Evolutionary conservation across 2,329 filamentous ascomycete species (phyloP), one percentile per base, ranked within the genome.

Genomic region (Clonostachys sp.): DNA sequence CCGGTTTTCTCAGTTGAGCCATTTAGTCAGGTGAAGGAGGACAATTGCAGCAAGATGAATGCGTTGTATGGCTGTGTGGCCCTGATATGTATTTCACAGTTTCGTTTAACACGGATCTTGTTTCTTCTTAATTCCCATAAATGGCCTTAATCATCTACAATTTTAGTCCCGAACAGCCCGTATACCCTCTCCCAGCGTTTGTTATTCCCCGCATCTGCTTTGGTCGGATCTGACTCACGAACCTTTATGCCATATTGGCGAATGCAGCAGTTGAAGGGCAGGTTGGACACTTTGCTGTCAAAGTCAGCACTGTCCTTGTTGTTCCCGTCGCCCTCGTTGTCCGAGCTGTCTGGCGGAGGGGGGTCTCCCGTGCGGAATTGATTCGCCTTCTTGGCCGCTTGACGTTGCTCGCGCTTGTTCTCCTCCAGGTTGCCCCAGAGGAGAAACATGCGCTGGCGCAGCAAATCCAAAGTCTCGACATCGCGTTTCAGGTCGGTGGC

Each of bases 341-440:
- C 61, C 43, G 70, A 72, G 47, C 71, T 73, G 30, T 65, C 57
- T 1, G 60, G 63, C 2, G 70, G 67, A 3, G 66, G 63, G 18
- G 57, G 56, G n/a, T 64, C 57, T 43, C 57, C 58, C 38, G 55
- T 50, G 48, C 51, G 46, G 53, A 39, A 42, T 61, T 53, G 50
- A 58, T 53, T 6, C 18, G 24, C 38, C 41, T 24, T 33, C 17
- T 63, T 54, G 3, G 62, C 56, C n/a, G 55, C 61, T 30, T 30
- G 24, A 30, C 24, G 24, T 4, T 30, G 24, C 9, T 30, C 24
- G 3, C 58, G 57, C 60, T 87, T 89, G 43, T 71, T 63, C 60
- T 95, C 89, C 59, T 91, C 84, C 2, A 96, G 72, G 51, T 96
- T 81, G 2, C 92, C 92, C 91, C 92, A 97, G 2, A 96, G 72